These are phyloP conservation scores for Mycena amicta DNA, from an alignment of 768 basidiomycete genomes.

Conservation along the genomic window DNA sequence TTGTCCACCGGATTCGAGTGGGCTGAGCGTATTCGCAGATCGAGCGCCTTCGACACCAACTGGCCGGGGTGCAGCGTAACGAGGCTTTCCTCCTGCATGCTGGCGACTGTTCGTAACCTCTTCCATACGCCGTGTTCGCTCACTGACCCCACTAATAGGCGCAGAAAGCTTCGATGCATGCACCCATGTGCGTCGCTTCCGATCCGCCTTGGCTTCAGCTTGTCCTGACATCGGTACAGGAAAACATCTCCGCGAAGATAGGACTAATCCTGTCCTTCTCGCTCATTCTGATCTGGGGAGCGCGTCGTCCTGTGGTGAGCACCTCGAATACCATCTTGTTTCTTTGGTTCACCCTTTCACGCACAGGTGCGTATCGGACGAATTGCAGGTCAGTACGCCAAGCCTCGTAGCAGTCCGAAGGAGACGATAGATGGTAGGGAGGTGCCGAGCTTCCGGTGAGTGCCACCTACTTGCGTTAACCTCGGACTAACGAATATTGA, in stretches of 20 bases:
- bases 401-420: constrained; percentile 83
- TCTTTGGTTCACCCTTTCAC: background rate
- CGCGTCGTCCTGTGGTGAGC: constrained; percentile 86
- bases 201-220: constrained; percentile 3
- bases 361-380: constrained; percentile 78
- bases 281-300: constrained; percentile 92
- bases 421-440: constrained; percentile 78
- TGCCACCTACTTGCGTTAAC: too few relatives aligned
- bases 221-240: constrained; percentile 41
- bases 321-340: background rate
- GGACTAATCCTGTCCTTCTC: constrained; percentile 94
- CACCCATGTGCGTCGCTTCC: constrained; percentile 58
- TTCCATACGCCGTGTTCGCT: background rate
- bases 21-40: constrained; percentile 52
- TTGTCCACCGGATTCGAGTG: constrained; percentile 5
- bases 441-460: constrained; percentile 85
- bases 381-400: constrained; percentile 96
- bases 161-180: constrained; percentile 95
- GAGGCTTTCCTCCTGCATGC: constrained; percentile 95
- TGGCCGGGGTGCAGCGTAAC: constrained; percentile 78
- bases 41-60: constrained; percentile 79
- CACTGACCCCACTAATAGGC: constrained; percentile 9
- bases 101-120: constrained; percentile 68
- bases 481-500: too few relatives aligned
- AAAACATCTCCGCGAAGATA: constrained; percentile 86